Conservation (phyloP, 306 rosid genomes). For the Corylus heterophylla region DNA sequence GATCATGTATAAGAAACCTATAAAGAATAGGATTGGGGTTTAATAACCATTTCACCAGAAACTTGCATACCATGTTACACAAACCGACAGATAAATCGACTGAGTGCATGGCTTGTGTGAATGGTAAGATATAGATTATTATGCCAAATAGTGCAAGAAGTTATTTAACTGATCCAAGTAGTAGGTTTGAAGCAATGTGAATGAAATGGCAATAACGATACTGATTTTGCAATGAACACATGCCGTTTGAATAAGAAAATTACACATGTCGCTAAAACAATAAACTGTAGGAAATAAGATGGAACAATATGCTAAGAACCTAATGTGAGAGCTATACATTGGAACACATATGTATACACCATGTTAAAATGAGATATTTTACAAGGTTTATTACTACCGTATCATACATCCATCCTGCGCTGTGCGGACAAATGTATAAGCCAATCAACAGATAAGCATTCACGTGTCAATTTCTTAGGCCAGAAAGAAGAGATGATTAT, state of each 20-base stretch:
- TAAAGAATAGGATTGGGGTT: background rate
- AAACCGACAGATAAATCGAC: background rate
- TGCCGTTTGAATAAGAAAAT: background rate
- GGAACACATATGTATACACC: background rate
- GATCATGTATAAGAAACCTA: slow-evolving; percentile 10
- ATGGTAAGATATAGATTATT: background rate
- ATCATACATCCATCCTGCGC: background rate
- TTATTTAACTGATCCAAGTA: background rate
- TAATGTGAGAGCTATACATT: background rate
- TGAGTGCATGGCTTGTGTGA: background rate
- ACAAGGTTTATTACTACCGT: background rate
- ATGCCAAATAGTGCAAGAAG: background rate
- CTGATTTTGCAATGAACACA: background rate
- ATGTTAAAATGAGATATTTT: background rate
- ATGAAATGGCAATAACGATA: background rate
- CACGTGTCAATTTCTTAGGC: no score
- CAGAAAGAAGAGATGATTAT: background rate
- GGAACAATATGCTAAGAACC: background rate
- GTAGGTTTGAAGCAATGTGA: background rate
- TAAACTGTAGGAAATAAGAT: background rate
- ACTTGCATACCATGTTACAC: background rate
- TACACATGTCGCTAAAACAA: background rate
- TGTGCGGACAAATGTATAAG: background rate
- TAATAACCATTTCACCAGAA: background rate
- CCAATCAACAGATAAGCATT: background rate